A percentile compares a stretch with the other conserved stretches of the same genome.
phyloP scores from a whole-genome alignment of 2,329 filamentous ascomycete genomes.

The Cercospora zeina region DNA sequence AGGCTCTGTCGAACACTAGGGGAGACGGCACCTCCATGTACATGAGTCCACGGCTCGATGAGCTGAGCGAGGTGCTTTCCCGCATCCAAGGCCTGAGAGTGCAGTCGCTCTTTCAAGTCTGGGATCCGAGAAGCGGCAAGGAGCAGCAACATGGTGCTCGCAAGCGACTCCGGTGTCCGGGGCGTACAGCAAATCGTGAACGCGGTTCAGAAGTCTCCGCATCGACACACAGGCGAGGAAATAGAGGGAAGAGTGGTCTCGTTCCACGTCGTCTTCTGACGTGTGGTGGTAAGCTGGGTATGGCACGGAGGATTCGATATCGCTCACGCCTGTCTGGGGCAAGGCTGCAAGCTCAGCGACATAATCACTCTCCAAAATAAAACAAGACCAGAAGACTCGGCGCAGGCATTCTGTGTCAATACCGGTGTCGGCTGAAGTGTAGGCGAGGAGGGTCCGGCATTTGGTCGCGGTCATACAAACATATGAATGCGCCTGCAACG shows the following conservation, averaged over 20 bases:
- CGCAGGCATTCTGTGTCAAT: slow-evolving; percentile 21
- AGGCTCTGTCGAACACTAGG: slow-evolving; percentile 22
- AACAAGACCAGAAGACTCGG: slow-evolving; percentile 25
- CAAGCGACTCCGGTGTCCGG: slow-evolving; percentile 22
- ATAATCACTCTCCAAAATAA: slow-evolving; percentile 21
- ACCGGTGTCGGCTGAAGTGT: slow-evolving; percentile 23
- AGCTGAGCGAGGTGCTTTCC: slow-evolving; percentile 13
- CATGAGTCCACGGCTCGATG: slow-evolving; percentile 19
- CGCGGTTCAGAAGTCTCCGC: slow-evolving; percentile 23
- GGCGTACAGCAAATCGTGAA: slow-evolving; percentile 22
- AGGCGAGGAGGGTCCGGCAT: slow-evolving; percentile 20
- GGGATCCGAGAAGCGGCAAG: slow-evolving; percentile 18
- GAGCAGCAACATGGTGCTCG: slow-evolving; percentile 22
- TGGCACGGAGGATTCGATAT: slow-evolving; percentile 21
- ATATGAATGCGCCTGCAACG: slow-evolving; percentile 22
- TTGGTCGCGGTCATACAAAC: slow-evolving; percentile 22
- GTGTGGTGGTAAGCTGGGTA: slow-evolving; percentile 19
- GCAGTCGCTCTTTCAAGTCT: slow-evolving; percentile 16
- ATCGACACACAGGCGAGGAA: slow-evolving; percentile 25
- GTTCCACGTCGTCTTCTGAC: slow-evolving; percentile 13
- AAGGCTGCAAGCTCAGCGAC: slow-evolving; percentile 22
- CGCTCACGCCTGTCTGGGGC: slow-evolving; percentile 20
- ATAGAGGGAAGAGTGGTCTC: slow-evolving; percentile 21
- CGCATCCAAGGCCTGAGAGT: neutral
- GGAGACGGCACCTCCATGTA: slow-evolving; percentile 16